phyloP scores from a whole-genome alignment of 345 rosid species.

The Balakata baccata region DNA sequence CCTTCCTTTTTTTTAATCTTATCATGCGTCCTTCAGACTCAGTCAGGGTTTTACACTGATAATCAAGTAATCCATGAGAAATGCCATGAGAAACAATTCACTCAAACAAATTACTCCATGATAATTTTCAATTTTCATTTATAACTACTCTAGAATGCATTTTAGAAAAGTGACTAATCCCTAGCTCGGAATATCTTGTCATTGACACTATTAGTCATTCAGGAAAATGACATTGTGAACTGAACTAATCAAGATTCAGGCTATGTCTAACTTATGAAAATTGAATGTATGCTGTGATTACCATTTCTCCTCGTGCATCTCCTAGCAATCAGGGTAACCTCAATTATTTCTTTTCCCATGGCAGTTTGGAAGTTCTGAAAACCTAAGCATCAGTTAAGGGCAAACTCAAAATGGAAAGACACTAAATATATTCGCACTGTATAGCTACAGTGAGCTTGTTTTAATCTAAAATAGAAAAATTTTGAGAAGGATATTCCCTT shows the following conservation, averaged over 20 bases:
- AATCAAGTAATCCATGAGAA: not conserved
- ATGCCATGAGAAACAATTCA: not conserved
- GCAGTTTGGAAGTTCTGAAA: conserved; percentile 89
- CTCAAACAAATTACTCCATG: not conserved
- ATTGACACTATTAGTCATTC: not conserved
- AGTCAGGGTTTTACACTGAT: not conserved
- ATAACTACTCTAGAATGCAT: not conserved
- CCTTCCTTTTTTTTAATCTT: not conserved
- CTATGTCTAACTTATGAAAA: too few species aligned
- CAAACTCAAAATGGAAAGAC: conserved; percentile 19
- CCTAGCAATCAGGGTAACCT: conserved; percentile 85
- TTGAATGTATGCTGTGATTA: conserved; percentile 26
- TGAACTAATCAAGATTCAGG: not conserved
- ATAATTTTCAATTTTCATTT: not conserved
- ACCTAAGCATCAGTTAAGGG: conserved; percentile 63
- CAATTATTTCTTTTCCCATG: conserved; percentile 78
- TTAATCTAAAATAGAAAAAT: conserved; percentile 20
- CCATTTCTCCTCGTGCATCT: conserved; percentile 98
- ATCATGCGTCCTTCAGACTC: not conserved
- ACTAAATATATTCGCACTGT: conserved; percentile 2
- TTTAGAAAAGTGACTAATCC: not conserved
- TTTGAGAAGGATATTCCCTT: conserved; percentile 90
- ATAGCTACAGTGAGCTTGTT: not conserved
- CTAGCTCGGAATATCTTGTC: not conserved
- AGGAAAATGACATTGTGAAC: not conserved